Evolutionary conservation across 2,329 filamentous ascomycete genomes (phyloP).

Genomic region (Drechmeria coniospora): DNA sequence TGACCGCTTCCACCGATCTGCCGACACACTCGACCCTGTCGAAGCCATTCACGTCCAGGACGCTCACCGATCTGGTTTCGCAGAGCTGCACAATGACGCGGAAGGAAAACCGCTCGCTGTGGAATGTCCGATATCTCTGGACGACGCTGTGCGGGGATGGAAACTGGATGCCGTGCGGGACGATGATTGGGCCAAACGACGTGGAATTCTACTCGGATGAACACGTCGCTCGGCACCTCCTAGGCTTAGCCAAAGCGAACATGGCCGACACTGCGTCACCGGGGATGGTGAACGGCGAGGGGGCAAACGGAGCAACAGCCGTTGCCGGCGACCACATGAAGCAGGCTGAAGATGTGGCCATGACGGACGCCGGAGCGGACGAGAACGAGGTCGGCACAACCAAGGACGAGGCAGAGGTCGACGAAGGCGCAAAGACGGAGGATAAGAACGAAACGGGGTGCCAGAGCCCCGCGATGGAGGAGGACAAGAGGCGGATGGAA

Average conservation of each 20-base stretch:
- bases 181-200: conserved; percentile 41
- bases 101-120: conserved; percentile 57
- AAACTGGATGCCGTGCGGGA: conserved; percentile 47
- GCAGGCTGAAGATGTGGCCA: conserved; percentile 11
- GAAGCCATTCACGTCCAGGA: conserved; percentile 57
- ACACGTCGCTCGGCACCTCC: conserved; percentile 22
- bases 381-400: no score
- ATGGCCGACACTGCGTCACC: not conserved
- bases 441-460: no score
- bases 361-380: conserved; percentile 16
- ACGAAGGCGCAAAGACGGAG: no score
- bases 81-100: conserved; percentile 58
- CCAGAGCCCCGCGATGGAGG: no score
- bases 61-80: conserved; percentile 52
- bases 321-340: conserved; percentile 1
- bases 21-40: conserved; percentile 60
- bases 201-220: conserved; percentile 37
- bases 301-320: not conserved
- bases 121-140: conserved; percentile 59
- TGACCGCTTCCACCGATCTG: conserved; percentile 61
- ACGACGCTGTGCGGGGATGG: conserved; percentile 62
- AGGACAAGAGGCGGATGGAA: no score
- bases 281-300: not conserved
- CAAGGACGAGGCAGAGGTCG: no score
- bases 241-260: conserved; percentile 12